phyloP scores from a whole-genome alignment of 169 alveolate genomes.

The Eimeria praecox region DNA sequence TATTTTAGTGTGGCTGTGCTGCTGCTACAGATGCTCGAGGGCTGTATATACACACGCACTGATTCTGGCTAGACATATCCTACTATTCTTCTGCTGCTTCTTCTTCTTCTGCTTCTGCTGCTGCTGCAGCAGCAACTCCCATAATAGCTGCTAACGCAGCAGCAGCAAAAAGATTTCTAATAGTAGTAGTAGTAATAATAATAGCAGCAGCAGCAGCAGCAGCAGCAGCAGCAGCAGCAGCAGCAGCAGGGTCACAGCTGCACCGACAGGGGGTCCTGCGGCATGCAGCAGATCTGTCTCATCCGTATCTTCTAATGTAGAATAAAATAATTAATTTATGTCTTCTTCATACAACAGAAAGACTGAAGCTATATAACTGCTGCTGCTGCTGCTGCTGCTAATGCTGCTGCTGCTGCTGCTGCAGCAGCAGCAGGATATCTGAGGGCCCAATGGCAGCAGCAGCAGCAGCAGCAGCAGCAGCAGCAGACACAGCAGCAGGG shows the following conservation, averaged over 20 bases:
- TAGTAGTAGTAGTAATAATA: too few relatives aligned
- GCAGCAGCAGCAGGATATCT: conserved; percentile 1
- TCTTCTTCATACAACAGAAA: background rate
- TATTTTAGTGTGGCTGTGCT: background rate
- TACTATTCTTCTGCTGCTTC: conserved; percentile 10
- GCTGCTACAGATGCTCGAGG: conserved; percentile 11
- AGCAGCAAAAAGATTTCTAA: too few relatives aligned
- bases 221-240: conserved; percentile 54
- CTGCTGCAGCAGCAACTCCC: background rate
- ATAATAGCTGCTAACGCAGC: background rate
- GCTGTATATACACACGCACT: background rate
- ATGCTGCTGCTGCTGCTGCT: conserved; percentile 39
- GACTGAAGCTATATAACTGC: background rate
- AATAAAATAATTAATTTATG: background rate
- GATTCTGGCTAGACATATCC: too few relatives aligned
- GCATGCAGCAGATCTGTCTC: background rate
- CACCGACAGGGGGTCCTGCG: background rate
- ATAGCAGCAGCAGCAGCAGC: conserved; percentile 29
- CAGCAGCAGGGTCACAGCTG: conserved; percentile 33
- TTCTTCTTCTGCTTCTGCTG: background rate
- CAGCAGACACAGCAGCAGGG: conserved; percentile 21
- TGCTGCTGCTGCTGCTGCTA: conserved; percentile 24
- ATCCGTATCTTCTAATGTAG: background rate
- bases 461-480: background rate
- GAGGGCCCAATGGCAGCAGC: conserved; percentile 30